Percentiles rank a stretch among this genome's conserved stretches.
phyloP scores from a whole-genome alignment of 169 alveolate species.

The Plasmodium billcollinsi region DNA sequence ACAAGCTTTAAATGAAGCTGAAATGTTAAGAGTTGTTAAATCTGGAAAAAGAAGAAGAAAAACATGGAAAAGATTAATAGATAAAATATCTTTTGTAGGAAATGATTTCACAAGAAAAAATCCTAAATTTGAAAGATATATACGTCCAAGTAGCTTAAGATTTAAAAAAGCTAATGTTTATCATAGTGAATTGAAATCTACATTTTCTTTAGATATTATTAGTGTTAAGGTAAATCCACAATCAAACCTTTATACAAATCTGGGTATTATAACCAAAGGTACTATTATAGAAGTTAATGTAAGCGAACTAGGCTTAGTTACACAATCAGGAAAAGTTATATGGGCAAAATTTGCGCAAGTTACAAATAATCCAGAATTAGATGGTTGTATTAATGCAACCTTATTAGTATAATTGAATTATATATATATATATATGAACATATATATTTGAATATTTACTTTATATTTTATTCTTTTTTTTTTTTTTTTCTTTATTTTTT shows the following conservation, averaged over 20 bases:
- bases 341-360: constrained; percentile 99
- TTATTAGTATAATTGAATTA: constrained; percentile 91
- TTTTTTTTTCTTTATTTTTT: no score
- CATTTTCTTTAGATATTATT: constrained; percentile 95
- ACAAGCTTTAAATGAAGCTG: constrained; percentile 93
- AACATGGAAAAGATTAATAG: constrained; percentile 99
- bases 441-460: background rate
- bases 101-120: constrained; percentile 99
- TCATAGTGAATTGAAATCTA: constrained; percentile 98
- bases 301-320: constrained; percentile 98
- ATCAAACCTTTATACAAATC: constrained; percentile 95
- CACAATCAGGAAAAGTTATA: constrained; percentile 98
- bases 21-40: constrained; percentile 94
- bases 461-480: no score
- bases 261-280: constrained; percentile 99
- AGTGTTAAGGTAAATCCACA: constrained; percentile 99
- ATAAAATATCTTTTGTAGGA: constrained; percentile 98
- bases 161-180: constrained; percentile 99
- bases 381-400: constrained; percentile 99
- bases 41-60: constrained; percentile 97
- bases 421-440: background rate
- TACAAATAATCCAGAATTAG: constrained; percentile 99
- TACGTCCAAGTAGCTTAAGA: constrained; percentile 98
- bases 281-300: constrained; percentile 98
- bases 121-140: constrained; percentile 98